These are phyloP conservation scores for Talaromyces sp. DNA, from an alignment of 2,329 filamentous ascomycete genomes.

Conservation along the genomic window DNA sequence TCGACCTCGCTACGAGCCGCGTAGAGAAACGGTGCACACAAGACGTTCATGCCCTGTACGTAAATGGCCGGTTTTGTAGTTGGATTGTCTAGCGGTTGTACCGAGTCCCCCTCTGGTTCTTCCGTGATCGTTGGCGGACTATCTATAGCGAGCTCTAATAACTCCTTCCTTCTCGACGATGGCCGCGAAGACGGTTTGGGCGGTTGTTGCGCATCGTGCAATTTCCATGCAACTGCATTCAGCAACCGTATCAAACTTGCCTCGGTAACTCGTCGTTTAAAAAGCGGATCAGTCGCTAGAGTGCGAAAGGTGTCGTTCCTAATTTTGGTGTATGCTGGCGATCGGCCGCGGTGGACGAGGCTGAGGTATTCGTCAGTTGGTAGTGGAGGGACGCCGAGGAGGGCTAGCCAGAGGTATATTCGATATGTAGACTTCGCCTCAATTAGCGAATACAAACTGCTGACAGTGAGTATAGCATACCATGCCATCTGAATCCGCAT, in stretches of 20 bases:
- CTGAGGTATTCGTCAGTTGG: slow-evolving; percentile 83
- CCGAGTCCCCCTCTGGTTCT: slow-evolving; percentile 46
- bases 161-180: slow-evolving; percentile 48
- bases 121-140: slow-evolving; percentile 38
- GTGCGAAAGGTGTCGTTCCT: slow-evolving; percentile 98
- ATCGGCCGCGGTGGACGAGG: slow-evolving; percentile 88
- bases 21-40: slow-evolving; percentile 93
- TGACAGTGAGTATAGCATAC: slow-evolving; percentile 28
- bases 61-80: slow-evolving; percentile 74
- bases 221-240: slow-evolving; percentile 90
- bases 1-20: slow-evolving; percentile 91
- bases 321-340: slow-evolving; percentile 94
- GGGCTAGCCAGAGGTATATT: slow-evolving; percentile 93
- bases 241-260: slow-evolving; percentile 90
- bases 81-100: slow-evolving; percentile 52
- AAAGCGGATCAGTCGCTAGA: slow-evolving; percentile 92
- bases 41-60: slow-evolving; percentile 98
- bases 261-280: slow-evolving; percentile 90
- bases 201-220: slow-evolving; percentile 68
- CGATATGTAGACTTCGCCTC: slow-evolving; percentile 72
- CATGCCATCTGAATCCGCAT: slow-evolving; percentile 54
- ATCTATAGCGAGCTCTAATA: slow-evolving; percentile 38
- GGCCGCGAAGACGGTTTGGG: slow-evolving; percentile 33
- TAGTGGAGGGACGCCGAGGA: slow-evolving; percentile 82
- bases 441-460: neutral